A percentile compares a stretch with the other conserved stretches of the same genome.
Evolutionary conservation across 176 grass and related monocot genomes (phyloP).

Genomic region (Ananas comosus): DNA sequence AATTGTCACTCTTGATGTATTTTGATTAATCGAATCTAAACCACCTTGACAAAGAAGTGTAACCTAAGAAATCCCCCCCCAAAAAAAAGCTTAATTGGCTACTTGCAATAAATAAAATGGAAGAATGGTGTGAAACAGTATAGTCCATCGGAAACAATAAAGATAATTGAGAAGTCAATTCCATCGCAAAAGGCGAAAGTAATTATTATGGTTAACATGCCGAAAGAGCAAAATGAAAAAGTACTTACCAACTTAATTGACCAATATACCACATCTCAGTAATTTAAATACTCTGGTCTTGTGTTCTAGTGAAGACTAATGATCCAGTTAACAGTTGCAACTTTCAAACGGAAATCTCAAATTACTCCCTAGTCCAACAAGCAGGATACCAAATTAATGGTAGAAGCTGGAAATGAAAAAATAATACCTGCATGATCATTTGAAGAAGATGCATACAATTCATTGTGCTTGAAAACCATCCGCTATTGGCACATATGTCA

Average conservation of each 20-base stretch:
- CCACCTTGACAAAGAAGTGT: too few relatives aligned
- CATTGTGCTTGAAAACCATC: constrained; percentile 82
- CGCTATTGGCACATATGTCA: constrained; percentile 95
- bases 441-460: constrained; percentile 92
- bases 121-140: too few relatives aligned
- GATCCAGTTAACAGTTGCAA: not conserved
- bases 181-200: too few relatives aligned
- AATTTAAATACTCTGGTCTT: not conserved
- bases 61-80: too few relatives aligned
- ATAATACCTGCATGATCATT: constrained; percentile 93
- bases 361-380: not conserved
- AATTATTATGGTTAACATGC: too few relatives aligned
- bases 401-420: constrained; percentile 13
- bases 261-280: not conserved
- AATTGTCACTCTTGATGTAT: too few relatives aligned
- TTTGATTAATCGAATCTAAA: too few relatives aligned
- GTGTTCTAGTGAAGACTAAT: not conserved
- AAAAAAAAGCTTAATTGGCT: too few relatives aligned
- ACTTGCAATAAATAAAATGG: too few relatives aligned
- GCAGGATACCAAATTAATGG: constrained; percentile 3
- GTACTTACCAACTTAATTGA: not conserved
- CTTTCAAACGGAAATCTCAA: not conserved
- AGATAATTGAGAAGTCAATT: too few relatives aligned
- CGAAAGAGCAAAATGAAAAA: too few relatives aligned
- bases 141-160: too few relatives aligned